Conservation (phyloP, 2,329 filamentous ascomycete species). For the Xylariaceae sp. region DNA sequence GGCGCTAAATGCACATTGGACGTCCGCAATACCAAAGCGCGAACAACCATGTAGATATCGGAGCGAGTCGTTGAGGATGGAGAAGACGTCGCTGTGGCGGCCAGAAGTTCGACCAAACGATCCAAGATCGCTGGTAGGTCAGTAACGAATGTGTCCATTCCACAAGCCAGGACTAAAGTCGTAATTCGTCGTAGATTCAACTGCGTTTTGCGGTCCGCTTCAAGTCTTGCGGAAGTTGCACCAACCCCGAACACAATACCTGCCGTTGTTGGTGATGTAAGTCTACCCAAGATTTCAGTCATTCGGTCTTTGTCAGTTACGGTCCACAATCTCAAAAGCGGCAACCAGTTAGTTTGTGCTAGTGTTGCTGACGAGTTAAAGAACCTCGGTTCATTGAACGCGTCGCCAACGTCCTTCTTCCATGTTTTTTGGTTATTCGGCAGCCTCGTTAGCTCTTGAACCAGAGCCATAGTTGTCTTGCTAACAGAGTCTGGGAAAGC, state of each 20-base stretch:
- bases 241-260: slow-evolving; percentile 99
- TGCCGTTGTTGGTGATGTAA: slow-evolving; percentile 83
- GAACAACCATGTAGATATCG: slow-evolving; percentile 85
- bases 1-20: slow-evolving; percentile 76
- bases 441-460: slow-evolving; percentile 75
- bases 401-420: slow-evolving; percentile 89
- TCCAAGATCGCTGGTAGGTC: slow-evolving; percentile 74
- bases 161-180: slow-evolving; percentile 72
- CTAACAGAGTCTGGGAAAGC: slow-evolving; percentile 83
- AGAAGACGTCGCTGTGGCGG: slow-evolving; percentile 81
- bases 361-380: slow-evolving; percentile 68
- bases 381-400: slow-evolving; percentile 86
- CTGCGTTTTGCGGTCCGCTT: slow-evolving; percentile 91
- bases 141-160: slow-evolving; percentile 74
- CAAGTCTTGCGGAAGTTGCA: slow-evolving; percentile 86
- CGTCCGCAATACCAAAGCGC: slow-evolving; percentile 76
- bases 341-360: slow-evolving; percentile 74
- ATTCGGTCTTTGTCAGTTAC: slow-evolving; percentile 85
- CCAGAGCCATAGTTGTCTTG: slow-evolving; percentile 64
- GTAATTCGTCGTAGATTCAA: slow-evolving; percentile 82
- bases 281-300: slow-evolving; percentile 72
- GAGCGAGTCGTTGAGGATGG: slow-evolving; percentile 86
- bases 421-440: slow-evolving; percentile 81
- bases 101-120: slow-evolving; percentile 82
- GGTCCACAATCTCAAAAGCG: slow-evolving; percentile 79